Percentiles rank a stretch among this genome's conserved stretches.
Evolutionary conservation across 2,329 filamentous ascomycete genomes (phyloP).

Genomic region (Penicillium sp.): DNA sequence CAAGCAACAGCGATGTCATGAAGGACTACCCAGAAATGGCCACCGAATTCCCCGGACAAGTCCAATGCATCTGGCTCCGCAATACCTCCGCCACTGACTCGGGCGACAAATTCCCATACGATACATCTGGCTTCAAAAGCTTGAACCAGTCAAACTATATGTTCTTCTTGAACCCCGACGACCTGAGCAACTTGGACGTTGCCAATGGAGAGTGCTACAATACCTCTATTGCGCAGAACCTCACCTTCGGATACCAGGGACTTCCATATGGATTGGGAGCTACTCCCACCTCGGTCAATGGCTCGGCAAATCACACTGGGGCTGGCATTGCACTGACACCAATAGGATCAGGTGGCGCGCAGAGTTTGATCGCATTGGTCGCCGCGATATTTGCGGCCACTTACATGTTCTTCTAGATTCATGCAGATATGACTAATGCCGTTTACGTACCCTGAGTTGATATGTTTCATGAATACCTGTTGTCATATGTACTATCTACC

Average conservation of each 20-base stretch:
- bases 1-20: conserved; percentile 76
- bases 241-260: conserved; percentile 69
- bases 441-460: background rate
- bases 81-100: conserved; percentile 71
- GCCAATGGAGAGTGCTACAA: conserved; percentile 69
- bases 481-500: no score
- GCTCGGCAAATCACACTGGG: conserved; percentile 16
- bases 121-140: conserved; percentile 69
- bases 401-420: conserved; percentile 10
- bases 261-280: conserved; percentile 14
- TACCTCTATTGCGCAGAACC: conserved; percentile 63
- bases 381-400: conserved; percentile 5
- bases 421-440: background rate
- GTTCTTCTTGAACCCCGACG: conserved; percentile 75
- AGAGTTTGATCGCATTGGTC: conserved; percentile 5
- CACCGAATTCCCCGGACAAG: conserved; percentile 66
- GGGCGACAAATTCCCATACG: conserved; percentile 70
- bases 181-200: conserved; percentile 66
- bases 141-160: conserved; percentile 69
- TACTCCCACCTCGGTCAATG: conserved; percentile 10
- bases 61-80: conserved; percentile 74
- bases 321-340: conserved; percentile 9
- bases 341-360: background rate
- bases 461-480: no score
- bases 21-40: conserved; percentile 59